Evolutionary conservation across 352 stramenopile genomes (phyloP).

Genomic region (Phytopythium chamaehyphon): DNA sequence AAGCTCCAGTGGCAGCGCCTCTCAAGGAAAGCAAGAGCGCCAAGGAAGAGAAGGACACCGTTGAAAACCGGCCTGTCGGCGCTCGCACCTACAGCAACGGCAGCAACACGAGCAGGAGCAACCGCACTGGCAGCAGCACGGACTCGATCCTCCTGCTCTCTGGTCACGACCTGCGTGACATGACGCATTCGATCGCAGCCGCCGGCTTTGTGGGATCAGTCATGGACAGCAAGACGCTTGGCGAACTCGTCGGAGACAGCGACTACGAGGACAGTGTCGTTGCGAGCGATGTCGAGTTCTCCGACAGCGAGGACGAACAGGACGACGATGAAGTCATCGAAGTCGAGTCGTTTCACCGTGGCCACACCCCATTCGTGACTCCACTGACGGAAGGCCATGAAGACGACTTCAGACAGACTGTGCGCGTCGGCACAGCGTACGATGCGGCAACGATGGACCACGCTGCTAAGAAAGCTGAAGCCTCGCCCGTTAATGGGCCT

Average conservation of each 20-base stretch:
- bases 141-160: neutral
- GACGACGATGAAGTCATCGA: slow-evolving; percentile 3
- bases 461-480: neutral
- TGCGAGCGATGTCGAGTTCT: neutral
- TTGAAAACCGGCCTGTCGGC: neutral
- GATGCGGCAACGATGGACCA: neutral
- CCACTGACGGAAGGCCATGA: neutral
- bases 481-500: neutral
- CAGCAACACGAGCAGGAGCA: neutral
- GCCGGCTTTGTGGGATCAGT: neutral
- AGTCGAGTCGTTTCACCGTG: slow-evolving; percentile 1
- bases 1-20: neutral
- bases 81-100: neutral
- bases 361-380: neutral
- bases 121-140: neutral
- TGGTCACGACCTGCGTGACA: neutral
- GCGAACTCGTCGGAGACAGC: neutral
- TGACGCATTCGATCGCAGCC: neutral
- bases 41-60: neutral
- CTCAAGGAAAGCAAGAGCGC: neutral
- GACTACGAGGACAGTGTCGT: slow-evolving; percentile 1
- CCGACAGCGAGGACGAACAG: neutral
- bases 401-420: neutral
- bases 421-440: neutral
- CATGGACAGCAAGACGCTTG: neutral